A percentile compares a stretch with the other conserved stretches of the same genome.
Conservation (phyloP, 306 rosid species). For the Elaeagnus macrophylla region DNA sequence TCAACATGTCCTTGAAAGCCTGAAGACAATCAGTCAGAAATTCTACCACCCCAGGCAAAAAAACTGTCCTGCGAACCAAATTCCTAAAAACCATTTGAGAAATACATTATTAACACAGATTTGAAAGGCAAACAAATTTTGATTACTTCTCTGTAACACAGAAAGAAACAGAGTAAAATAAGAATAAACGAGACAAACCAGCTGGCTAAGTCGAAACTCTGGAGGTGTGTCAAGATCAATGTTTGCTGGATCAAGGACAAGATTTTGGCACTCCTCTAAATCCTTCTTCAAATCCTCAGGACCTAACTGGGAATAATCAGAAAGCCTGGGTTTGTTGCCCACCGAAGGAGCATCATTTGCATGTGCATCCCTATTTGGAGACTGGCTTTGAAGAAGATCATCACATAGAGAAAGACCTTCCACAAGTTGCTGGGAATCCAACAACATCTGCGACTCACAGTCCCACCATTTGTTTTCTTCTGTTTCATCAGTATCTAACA, state of each 20-base stretch:
- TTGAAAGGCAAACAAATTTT: neutral
- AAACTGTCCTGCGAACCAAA: slow-evolving; percentile 72
- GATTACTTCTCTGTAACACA: neutral
- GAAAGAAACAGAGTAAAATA: neutral
- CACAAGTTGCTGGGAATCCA: slow-evolving; percentile 76
- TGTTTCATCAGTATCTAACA: slow-evolving; percentile 23
- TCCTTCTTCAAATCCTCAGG: slow-evolving; percentile 69
- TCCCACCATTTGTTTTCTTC: slow-evolving; percentile 81
- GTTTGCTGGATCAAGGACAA: slow-evolving; percentile 44
- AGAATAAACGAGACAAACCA: slow-evolving; percentile 24
- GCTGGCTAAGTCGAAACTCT: slow-evolving; percentile 75
- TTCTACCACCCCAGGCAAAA: slow-evolving; percentile 45
- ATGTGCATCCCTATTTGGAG: slow-evolving; percentile 43
- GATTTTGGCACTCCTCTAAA: slow-evolving; percentile 70
- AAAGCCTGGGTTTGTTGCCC: slow-evolving; percentile 30
- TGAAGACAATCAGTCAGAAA: slow-evolving; percentile 20
- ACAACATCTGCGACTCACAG: slow-evolving; percentile 66
- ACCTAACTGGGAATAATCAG: slow-evolving; percentile 61
- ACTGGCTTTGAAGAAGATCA: slow-evolving; percentile 73
- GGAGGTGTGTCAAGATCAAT: slow-evolving; percentile 55
- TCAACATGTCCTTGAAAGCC: no score
- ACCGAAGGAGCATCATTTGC: slow-evolving; percentile 26
- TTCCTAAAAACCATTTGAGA: slow-evolving; percentile 34
- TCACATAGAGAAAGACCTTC: slow-evolving; percentile 63
- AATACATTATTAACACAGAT: neutral